A percentile compares a stretch with the other conserved stretches of the same genome.
Conservation (phyloP, 345 rosid species). For the Hibiscus mutabilis region DNA sequence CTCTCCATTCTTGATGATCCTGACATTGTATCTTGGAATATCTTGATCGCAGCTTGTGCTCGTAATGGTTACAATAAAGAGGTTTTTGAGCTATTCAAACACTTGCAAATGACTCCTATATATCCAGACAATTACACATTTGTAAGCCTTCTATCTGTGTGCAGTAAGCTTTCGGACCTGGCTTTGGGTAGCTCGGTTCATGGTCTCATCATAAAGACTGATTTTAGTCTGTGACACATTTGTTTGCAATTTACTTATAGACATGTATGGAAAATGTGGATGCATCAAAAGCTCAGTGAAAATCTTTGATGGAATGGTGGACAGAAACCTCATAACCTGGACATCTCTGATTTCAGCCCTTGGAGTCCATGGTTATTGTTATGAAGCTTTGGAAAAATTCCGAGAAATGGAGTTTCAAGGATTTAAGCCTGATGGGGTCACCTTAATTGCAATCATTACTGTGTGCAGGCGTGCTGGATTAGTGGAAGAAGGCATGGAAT, state of each 20-base stretch:
- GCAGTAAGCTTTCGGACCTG: conserved; percentile 47
- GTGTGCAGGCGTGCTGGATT: conserved; percentile 75
- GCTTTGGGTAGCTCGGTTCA: conserved; percentile 73
- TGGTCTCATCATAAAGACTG: conserved; percentile 50
- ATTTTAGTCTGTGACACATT: conserved; percentile 49
- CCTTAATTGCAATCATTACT: conserved; percentile 55
- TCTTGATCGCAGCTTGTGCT: conserved; percentile 67
- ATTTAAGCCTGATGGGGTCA: conserved; percentile 60
- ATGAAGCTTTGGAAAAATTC: conserved; percentile 55
- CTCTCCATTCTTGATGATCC: conserved; percentile 68
- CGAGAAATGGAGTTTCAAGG: conserved; percentile 47
- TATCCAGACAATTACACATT: conserved; percentile 73
- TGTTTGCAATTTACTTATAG: conserved; percentile 61
- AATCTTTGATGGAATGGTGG: conserved; percentile 37
- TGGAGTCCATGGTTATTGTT: conserved; percentile 56
- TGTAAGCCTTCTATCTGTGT: conserved; percentile 53
- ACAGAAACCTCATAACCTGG: conserved; percentile 72
- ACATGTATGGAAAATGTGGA: conserved; percentile 95
- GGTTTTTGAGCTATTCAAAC: conserved; percentile 55
- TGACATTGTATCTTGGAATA: conserved; percentile 77
- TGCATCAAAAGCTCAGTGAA: conserved; percentile 36
- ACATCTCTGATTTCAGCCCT: conserved; percentile 66
- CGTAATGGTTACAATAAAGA: conserved; percentile 43
- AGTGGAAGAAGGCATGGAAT: conserved; percentile 61
- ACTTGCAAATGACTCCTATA: conserved; percentile 39